A percentile compares a stretch with the other conserved stretches of the same genome.
phyloP scores from a whole-genome alignment of 2,329 filamentous ascomycete species.

The Chaetomium sp. region DNA sequence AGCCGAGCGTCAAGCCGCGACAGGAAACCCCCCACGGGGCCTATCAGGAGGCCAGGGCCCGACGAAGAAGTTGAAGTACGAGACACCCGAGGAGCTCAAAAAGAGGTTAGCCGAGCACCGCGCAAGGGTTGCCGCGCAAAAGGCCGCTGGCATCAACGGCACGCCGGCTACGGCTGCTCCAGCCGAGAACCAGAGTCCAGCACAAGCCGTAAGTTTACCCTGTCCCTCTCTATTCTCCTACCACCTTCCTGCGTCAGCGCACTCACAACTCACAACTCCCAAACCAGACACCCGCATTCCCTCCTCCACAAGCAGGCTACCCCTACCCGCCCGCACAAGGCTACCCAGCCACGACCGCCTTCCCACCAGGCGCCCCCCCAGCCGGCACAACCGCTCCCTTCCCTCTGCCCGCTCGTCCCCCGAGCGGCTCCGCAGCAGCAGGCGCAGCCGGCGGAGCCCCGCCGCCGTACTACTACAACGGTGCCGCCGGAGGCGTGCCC shows the following conservation, averaged over 20 bases:
- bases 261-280: too few species aligned
- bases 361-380: conserved; percentile 30
- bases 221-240: not conserved
- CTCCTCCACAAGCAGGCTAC: conserved; percentile 34
- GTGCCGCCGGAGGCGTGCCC: conserved; percentile 24
- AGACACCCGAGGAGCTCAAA: conserved; percentile 72
- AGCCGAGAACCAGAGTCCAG: conserved; percentile 44
- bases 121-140: conserved; percentile 57
- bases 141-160: conserved; percentile 49
- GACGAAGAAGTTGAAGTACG: conserved; percentile 65
- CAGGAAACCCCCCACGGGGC: conserved; percentile 75
- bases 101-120: conserved; percentile 72
- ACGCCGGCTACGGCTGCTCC: conserved; percentile 46
- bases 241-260: not conserved
- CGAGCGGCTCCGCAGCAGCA: conserved; percentile 27
- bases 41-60: conserved; percentile 50
- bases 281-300: conserved; percentile 26
- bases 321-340: conserved; percentile 18
- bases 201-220: conserved; percentile 47
- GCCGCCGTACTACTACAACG: conserved; percentile 27
- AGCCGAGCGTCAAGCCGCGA: conserved; percentile 71
- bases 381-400: conserved; percentile 32
- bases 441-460: not conserved
- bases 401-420: conserved; percentile 42
- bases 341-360: conserved; percentile 25